Conservation (phyloP, 108 stramenopile genomes). For the Cyclotella atomus region DNA sequence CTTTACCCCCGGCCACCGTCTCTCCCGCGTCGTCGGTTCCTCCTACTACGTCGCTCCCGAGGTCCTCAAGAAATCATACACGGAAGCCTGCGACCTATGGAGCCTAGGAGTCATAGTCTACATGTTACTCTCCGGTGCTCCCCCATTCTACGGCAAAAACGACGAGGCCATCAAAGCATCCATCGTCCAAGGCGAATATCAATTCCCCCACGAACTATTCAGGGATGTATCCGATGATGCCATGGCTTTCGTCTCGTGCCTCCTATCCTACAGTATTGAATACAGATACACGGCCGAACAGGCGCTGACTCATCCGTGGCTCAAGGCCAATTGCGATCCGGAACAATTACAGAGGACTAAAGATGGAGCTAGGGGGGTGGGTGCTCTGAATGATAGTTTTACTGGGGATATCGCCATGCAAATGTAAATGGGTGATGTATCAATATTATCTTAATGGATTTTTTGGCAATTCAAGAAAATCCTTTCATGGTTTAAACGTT, state of each 20-base stretch:
- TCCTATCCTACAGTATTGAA: conserved; percentile 84
- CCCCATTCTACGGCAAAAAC: conserved; percentile 93
- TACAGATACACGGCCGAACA: conserved; percentile 90
- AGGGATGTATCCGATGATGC: conserved; percentile 90
- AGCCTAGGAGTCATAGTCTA: conserved; percentile 93
- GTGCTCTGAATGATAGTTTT: conserved; percentile 21
- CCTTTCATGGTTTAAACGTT: neutral
- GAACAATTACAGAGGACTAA: conserved; percentile 64
- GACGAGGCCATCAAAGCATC: conserved; percentile 90
- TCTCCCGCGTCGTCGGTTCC: conserved; percentile 92
- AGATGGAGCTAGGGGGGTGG: conserved; percentile 75
- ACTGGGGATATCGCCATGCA: conserved; percentile 27
- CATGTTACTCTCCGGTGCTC: conserved; percentile 91
- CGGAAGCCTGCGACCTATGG: conserved; percentile 96
- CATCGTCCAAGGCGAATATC: conserved; percentile 89
- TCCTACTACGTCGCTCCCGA: conserved; percentile 98
- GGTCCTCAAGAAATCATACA: conserved; percentile 96
- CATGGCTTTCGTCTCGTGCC: conserved; percentile 88
- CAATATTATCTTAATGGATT: conserved; percentile 3
- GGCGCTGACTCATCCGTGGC: conserved; percentile 89
- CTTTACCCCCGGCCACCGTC: conserved; percentile 85
- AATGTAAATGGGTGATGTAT: conserved; percentile 7
- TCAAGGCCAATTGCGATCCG: conserved; percentile 80
- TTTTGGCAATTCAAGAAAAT: neutral
- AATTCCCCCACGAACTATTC: conserved; percentile 88